Evolutionary conservation across 31 red algal genomes (phyloP).

Genomic region (Asparagopsis taxiformis): DNA sequence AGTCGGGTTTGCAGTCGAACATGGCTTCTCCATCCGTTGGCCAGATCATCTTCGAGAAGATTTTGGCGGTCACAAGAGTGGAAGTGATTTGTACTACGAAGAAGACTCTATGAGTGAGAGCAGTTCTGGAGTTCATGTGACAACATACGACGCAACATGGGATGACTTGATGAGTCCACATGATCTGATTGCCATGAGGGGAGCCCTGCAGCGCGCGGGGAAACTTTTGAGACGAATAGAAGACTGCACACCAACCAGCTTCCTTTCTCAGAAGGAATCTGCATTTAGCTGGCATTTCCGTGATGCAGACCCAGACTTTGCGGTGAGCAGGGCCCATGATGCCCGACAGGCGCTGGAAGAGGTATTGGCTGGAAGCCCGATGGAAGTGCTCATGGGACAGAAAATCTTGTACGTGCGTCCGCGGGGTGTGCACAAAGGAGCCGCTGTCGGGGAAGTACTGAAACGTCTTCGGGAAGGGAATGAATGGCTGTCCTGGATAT

Average conservation of each 20-base stretch:
- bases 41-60: conserved; percentile 62
- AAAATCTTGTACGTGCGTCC: conserved; percentile 90
- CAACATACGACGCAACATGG: conserved; percentile 20
- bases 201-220: conserved; percentile 45
- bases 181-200: conserved; percentile 41
- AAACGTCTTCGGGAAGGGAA: conserved; percentile 16
- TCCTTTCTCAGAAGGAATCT: conserved; percentile 78
- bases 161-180: conserved; percentile 50
- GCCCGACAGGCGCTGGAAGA: conserved; percentile 80
- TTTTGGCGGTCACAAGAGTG: conserved; percentile 23
- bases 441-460: conserved; percentile 60
- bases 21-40: conserved; percentile 90
- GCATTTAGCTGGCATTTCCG: conserved; percentile 90
- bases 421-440: conserved; percentile 90
- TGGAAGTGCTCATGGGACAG: conserved; percentile 89
- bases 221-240: conserved; percentile 80
- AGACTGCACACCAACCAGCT: conserved; percentile 85
- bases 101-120: conserved; percentile 9
- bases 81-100: conserved; percentile 1
- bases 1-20: conserved; percentile 81
- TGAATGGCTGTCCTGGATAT: conserved; percentile 61
- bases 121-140: not conserved
- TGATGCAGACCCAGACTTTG: conserved; percentile 87
- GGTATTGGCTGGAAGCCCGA: conserved; percentile 66
- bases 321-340: conserved; percentile 83